These are phyloP conservation scores for Tetrastigma voinierianum DNA, from an alignment of 164 flowering plant species.

Conservation along the genomic window DNA sequence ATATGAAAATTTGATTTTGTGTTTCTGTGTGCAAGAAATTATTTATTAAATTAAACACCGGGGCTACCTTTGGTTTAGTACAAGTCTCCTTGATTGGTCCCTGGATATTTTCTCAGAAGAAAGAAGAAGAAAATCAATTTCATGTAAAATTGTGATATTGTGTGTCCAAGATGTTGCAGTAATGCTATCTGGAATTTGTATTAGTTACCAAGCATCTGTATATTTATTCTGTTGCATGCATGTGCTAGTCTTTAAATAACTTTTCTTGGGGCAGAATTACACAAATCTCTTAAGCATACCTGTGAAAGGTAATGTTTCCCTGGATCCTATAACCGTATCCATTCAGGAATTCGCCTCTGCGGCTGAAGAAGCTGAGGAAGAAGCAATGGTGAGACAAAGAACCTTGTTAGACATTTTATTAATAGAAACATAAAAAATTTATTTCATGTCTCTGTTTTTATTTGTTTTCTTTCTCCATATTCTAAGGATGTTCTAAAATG, in stretches of 20 bases:
- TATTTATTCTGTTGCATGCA: not conserved
- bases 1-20: too few relatives aligned
- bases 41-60: not conserved
- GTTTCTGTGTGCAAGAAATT: not conserved
- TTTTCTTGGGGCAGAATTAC: constrained; percentile 40
- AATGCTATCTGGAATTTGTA: not conserved
- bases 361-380: constrained; percentile 45
- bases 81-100: not conserved
- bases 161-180: not conserved
- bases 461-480: not conserved
- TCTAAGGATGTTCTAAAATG: constrained; percentile 3
- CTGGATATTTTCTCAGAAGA: not conserved
- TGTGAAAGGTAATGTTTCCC: constrained; percentile 43
- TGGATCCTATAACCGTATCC: constrained; percentile 49
- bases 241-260: not conserved
- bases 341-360: constrained; percentile 53
- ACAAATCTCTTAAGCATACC: constrained; percentile 33
- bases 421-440: too few relatives aligned
- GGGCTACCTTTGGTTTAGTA: not conserved
- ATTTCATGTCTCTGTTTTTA: not conserved
- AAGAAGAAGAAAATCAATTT: not conserved
- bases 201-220: not conserved
- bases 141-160: not conserved
- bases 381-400: constrained; percentile 53
- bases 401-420: not conserved